Evolutionary conservation across 257 asterid species (phyloP), one percentile per base, ranked within the genome.

Genomic region (Solanum commersonii): DNA sequence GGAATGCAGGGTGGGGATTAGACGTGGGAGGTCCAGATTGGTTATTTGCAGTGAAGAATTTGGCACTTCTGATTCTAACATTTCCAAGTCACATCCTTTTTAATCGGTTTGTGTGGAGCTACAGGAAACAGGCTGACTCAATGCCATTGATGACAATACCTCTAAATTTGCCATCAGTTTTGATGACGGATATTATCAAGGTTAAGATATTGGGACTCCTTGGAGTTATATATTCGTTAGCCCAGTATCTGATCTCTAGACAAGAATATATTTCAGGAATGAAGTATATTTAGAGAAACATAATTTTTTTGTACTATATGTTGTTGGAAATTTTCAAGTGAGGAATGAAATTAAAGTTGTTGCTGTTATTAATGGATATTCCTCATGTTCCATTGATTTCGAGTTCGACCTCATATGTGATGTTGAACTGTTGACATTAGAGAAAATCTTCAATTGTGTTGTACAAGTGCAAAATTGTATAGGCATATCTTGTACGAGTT

Each of bases 41-140:
- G 99, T 90, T 95, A 15, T 97, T 94, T 87, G 98, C 94, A 1
- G 98, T 97, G 59, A 96, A 96, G 97, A 97, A 97, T 90, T 40
- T 96, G 86, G 98, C 99, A 56, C 94, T 96, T 20, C 99, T 97
- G 8, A 88, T 97, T 38, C 92, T 94, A 23, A 97, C 98, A 29
- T 93, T 97, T 86, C 99, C 99, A 10, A 92, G 98, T 89, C 99
- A 97, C 46, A 97, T 97, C 87, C 97, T 97, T 22, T 97, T 97
- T 91, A 96, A 94, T 88, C 92, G 95, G 8, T 97, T 97, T 68
- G 99, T 97, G 63, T 97, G 99, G 99, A 95, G 98, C 94, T 93
- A 90, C 94, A 91, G 95, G 16, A 95, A 94, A 86, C 96, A 92
- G 90, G 92, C 92, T 0, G 99, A 93, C 90, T 89, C 94, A 5